A percentile compares a stretch with the other conserved stretches of the same genome.
Conservation (phyloP, 208 protist species). For the Leishmania turanica region DNA sequence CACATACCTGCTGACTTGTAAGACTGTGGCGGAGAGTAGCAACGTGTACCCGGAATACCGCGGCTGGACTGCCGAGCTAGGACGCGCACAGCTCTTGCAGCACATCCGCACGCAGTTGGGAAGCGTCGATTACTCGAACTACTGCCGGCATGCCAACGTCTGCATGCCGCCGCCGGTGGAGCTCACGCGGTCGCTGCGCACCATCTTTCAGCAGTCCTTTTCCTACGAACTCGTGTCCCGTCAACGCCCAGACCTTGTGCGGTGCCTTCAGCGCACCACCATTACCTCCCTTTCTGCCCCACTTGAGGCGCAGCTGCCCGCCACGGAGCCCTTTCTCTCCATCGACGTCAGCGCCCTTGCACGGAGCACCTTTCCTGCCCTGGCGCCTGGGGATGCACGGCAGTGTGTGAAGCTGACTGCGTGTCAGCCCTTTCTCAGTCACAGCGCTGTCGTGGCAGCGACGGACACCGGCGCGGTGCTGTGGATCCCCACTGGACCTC, state of each 20-base stretch:
- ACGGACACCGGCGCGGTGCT: conserved; percentile 60
- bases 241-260: conserved; percentile 37
- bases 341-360: conserved; percentile 59
- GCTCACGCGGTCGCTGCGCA: conserved; percentile 37
- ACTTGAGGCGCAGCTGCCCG: conserved; percentile 57
- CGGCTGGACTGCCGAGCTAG: conserved; percentile 68
- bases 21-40: conserved; percentile 66
- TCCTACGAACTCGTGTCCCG: conserved; percentile 56
- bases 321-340: conserved; percentile 52
- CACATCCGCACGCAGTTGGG: conserved; percentile 59
- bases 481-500: conserved; percentile 49
- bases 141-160: conserved; percentile 64
- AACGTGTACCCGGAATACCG: conserved; percentile 72
- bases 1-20: conserved; percentile 84
- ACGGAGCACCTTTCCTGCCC: conserved; percentile 15
- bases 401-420: conserved; percentile 50
- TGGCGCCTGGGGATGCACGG: conserved; percentile 12
- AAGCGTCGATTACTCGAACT: conserved; percentile 44
- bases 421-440: conserved; percentile 74
- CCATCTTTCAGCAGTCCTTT: conserved; percentile 65
- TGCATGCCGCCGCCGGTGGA: conserved; percentile 19
- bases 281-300: conserved; percentile 43
- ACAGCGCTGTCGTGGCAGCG: conserved; percentile 59
- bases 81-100: conserved; percentile 65
- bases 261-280: conserved; percentile 17